Conservation (phyloP, 352 stramenopile species). For the Discostella stelligera region DNA sequence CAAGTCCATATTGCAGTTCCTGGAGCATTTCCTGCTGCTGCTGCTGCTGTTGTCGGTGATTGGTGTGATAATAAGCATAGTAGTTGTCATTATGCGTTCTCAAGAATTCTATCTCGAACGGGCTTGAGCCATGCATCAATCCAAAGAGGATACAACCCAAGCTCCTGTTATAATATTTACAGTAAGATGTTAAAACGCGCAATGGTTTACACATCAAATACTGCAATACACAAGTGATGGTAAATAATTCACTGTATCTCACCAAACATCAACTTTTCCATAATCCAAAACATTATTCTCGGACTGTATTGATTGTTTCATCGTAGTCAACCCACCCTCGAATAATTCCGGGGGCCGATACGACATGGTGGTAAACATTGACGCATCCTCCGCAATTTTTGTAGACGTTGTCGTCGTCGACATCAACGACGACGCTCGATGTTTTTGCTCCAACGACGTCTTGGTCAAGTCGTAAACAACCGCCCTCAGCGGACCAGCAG, state of each 20-base stretch:
- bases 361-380: slow-evolving; percentile 85
- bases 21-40: not conserved
- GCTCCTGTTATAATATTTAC: slow-evolving; percentile 29
- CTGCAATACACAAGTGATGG: not conserved
- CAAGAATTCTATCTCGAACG: slow-evolving; percentile 86
- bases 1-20: slow-evolving; percentile 20
- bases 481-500: slow-evolving; percentile 39
- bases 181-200: not conserved
- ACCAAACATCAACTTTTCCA: slow-evolving; percentile 87
- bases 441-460: not conserved
- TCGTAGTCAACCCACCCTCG: slow-evolving; percentile 67
- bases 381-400: slow-evolving; percentile 84
- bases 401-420: not conserved
- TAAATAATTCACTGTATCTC: not conserved
- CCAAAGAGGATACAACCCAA: slow-evolving; percentile 89
- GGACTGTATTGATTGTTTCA: slow-evolving; percentile 9
- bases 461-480: slow-evolving; percentile 3
- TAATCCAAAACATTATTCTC: slow-evolving; percentile 48
- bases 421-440: slow-evolving; percentile 37
- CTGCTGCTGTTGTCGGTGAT: not conserved
- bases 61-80: slow-evolving; percentile 4
- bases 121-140: slow-evolving; percentile 89
- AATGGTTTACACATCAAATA: not conserved
- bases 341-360: slow-evolving; percentile 91
- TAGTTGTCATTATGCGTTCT: slow-evolving; percentile 1